A percentile compares a stretch with the other conserved stretches of the same genome.
Evolutionary conservation across 805 yeast genomes (phyloP).

Genomic region (Wickerhamiella lipophila): DNA sequence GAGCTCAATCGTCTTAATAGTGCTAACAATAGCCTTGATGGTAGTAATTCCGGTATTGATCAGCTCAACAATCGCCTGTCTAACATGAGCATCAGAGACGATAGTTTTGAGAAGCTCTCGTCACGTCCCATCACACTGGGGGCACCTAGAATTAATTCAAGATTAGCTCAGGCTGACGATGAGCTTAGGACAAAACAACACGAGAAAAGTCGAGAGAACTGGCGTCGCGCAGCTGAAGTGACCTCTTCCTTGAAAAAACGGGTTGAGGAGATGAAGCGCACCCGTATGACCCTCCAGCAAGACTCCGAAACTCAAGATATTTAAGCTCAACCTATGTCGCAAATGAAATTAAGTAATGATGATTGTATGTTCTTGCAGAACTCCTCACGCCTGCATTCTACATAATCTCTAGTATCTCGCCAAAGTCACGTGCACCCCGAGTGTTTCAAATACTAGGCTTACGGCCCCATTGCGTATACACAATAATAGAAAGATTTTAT

Average conservation of each 20-base stretch:
- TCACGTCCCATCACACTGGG: conserved; percentile 6
- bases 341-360: no score
- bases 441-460: no score
- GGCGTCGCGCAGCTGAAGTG: conserved; percentile 85
- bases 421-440: neutral
- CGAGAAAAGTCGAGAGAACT: conserved; percentile 35
- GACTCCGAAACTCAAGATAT: neutral
- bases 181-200: neutral
- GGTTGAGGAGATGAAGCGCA: conserved; percentile 68
- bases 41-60: conserved; percentile 4
- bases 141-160: neutral
- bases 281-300: neutral
- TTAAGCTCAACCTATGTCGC: neutral
- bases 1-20: conserved; percentile 3
- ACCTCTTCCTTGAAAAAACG: conserved; percentile 75
- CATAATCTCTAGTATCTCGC: neutral
- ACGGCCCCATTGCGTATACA: no score
- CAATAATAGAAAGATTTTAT: no score
- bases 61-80: conserved; percentile 5
- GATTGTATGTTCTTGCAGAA: neutral
- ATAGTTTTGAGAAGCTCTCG: neutral
- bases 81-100: neutral
- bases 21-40: conserved; percentile 1
- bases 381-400: neutral
- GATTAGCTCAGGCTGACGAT: neutral